Base-by-base conservation (phyloP, 1,139 yeast genomes). In the Hemisphaericaspora subhashii region DNA sequence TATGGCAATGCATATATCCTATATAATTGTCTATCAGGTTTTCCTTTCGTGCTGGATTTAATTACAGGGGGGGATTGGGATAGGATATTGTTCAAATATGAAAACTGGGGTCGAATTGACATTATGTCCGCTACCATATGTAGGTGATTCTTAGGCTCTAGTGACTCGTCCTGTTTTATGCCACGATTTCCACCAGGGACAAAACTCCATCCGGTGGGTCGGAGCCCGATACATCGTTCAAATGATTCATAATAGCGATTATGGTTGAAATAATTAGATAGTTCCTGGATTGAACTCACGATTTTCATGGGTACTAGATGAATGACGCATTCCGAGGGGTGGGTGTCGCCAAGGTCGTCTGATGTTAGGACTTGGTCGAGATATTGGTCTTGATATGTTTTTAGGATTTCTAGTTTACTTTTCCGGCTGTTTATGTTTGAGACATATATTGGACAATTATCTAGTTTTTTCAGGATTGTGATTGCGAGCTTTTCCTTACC, bases 201-300 rank as follows among this genome's bases (percentile, higher is more conserved):
- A 55, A 78, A 83, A 2, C 87, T 69, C 97, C 97, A 90, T 0
- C 97, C 98, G 0, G 97, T 88, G 0, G 97, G 96, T 26, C 79
- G 60, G 22, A 85, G 58, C 0, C 86, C 89, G 17, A 85, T 67
- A 35, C 86, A 72, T 24, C 83, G 66, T 42, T 77, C 79, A 60
- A 69, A 81, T 40, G 58, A 56, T 16, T 63, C 61, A 29, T 66
- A 66, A 44, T 77, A 76, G 24, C 64, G 64, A 46, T 74, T 73
- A 44, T 68, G 72, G 41, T 68, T 67, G 53, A 80, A 72, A 52
- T 85, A 83, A 29, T 64, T 64, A 13, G 71, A 63, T 39, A 77
- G 51, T 56, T 72, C 66, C 43, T 54, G 55, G 37, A 57, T 44
- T 3, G 63, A 50, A n/a, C 64, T 62, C 0, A 70, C 72, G 46